These are phyloP conservation scores for Nemania serpens DNA, from an alignment of 2,329 filamentous ascomycete genomes.

Conservation along the genomic window DNA sequence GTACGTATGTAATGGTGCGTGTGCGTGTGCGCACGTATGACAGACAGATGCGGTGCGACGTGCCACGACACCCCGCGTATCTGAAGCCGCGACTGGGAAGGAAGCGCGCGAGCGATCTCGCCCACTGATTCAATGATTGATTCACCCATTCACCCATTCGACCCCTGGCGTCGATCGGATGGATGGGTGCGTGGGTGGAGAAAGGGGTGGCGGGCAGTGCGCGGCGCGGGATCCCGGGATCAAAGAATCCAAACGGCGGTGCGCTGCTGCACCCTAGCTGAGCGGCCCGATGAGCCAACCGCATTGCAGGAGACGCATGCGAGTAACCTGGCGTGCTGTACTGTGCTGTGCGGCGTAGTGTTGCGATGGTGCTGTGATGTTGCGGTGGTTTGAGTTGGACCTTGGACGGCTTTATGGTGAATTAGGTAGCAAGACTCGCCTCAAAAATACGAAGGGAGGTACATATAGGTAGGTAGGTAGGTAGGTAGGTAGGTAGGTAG, in stretches of 20 bases:
- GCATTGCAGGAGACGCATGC: conserved; percentile 17
- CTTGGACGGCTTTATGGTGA: no score
- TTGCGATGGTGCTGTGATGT: background rate
- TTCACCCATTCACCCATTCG: background rate
- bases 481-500: no score
- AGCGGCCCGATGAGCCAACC: conserved; percentile 20
- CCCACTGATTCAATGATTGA: background rate
- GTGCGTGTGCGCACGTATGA: background rate
- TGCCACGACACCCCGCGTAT: conserved; percentile 10
- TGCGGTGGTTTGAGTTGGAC: background rate
- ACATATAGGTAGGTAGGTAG: no score
- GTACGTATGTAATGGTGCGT: conserved; percentile 4
- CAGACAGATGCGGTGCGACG: conserved; percentile 17
- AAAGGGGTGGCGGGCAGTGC: background rate
- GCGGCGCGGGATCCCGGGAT: conserved; percentile 1
- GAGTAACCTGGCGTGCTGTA: conserved; percentile 6
- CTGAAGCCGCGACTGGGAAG: no score
- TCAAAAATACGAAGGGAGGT: background rate
- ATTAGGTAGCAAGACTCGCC: background rate
- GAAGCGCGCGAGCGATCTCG: no score
- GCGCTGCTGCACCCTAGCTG: conserved; percentile 1
- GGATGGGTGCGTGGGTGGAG: background rate
- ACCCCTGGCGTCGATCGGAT: background rate
- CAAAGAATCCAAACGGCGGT: background rate
- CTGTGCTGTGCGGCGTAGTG: background rate